Evolutionary conservation across 768 basidiomycete species (phyloP), one percentile per base, ranked within the genome.

Genomic region (Suillus spraguei): DNA sequence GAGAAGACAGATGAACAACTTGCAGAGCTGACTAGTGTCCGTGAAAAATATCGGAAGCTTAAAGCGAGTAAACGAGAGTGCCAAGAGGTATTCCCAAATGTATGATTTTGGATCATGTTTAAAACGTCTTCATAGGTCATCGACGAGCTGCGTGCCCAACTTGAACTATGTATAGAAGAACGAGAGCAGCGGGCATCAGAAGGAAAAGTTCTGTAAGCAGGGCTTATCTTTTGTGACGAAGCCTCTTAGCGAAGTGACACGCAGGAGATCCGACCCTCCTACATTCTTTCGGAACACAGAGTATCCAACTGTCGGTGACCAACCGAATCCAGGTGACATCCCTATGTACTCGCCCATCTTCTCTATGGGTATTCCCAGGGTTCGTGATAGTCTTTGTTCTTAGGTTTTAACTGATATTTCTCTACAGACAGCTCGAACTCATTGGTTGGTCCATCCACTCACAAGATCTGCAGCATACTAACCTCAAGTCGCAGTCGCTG

Each of bases 31-130:
- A 22, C 41, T 4, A 41, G 1, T 9, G 53, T 73, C 11, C 66
- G 50, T 38, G 68, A 61, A 14, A 75, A 73, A 56, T 70, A 74
- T 36, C 66, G 39, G 42, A 67, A 58, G 20, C 53, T 55, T 20
- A 75, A 74, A 62, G 65, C 60, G 20, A 61, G 62, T 54, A 59
- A 47, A 36, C 36, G 54, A 33, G 68, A 70, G 46, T 67, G 61
- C 56, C 24, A 62, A 3, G 65, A 73, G 64, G 74, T 59, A 64
- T 60, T 72, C 65, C n/a, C 33, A 38, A 44, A 61, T 42, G 6
- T 8, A 59, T 20, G 46, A 11, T 35, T 55, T 46, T 47, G 20
- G 20, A 13, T 54, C 35, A 8, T 55, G 11, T 38, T 49, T 32
- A 7, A 20, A 55, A 64, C 52, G 28, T 7, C 53, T 6, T 36